Base-by-base conservation (phyloP, 768 basidiomycete species). In the Suillus luteus region DNA sequence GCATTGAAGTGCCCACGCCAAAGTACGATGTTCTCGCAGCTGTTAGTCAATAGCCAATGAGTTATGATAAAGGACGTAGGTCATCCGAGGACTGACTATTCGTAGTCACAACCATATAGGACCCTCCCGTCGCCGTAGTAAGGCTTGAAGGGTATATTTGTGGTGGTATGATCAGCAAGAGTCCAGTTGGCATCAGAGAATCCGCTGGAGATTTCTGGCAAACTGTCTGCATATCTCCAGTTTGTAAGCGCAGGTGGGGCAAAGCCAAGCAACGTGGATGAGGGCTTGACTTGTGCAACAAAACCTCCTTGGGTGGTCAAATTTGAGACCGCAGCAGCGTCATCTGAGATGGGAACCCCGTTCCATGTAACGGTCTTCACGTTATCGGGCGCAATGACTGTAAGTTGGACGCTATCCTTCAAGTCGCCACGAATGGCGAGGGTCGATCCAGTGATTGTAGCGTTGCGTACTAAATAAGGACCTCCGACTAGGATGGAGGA, bases 91-190 rank as follows among this genome's bases (percentile, higher is more conserved):
- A 74, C 88, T 74, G 64, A 93, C 91, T 88, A 95, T 63, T 86
- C 90, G 73, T 95, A 95, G 74, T 94, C 93, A 70, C 92, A 93
- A 1, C 91, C 92, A 73, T 92, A 93, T 35, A 95, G 76, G n/a
- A 93, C 78, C 43, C 89, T 79, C 1, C 90, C 90, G 65, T 92
- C 89, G 1, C 90, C 90, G 66, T 89, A 91, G 65, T 83, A 78
- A 5, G 89, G 89, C 68, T 86, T 85, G 57, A 80, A 79, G 2
- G 90, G 88, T 62, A 89, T 87, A 67, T 90, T 91, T 35, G 93
- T 93, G 24, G 79, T 81, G n/a, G 82, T 90, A 64, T 87, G 87
- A 68, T 91, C 81, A 17, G 91, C 92, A 62, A 81, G 68, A 10
- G 79, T 80, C 92, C 92, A 95, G 4, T 67, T 62, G 2, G 77